Percentiles rank a stretch among this genome's conserved stretches.
These are phyloP conservation scores for Fusarium sp. DNA, from an alignment of 2,329 filamentous ascomycete species.

Conservation along the genomic window DNA sequence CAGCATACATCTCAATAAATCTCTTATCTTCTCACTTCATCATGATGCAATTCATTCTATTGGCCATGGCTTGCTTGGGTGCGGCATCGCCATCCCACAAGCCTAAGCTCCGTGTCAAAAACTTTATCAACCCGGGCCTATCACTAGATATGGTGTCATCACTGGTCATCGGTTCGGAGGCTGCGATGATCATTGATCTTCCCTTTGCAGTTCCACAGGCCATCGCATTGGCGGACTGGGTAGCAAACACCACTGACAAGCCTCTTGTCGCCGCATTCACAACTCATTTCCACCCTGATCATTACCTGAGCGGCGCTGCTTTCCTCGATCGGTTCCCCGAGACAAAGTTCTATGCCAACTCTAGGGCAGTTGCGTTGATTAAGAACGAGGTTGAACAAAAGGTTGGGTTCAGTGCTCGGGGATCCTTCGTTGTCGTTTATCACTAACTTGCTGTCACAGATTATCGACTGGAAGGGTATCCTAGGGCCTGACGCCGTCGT, in stretches of 20 bases:
- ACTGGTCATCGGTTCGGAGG: slow-evolving; percentile 25
- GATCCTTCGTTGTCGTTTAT: no score
- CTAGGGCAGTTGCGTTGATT: slow-evolving; percentile 8
- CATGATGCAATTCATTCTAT: no score
- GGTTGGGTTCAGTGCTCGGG: slow-evolving; percentile 17
- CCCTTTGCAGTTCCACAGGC: slow-evolving; percentile 18
- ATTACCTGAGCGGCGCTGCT: slow-evolving; percentile 15
- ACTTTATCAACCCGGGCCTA: slow-evolving; percentile 8
- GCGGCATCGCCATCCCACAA: neutral
- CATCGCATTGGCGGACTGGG: slow-evolving; percentile 15
- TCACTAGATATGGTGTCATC: slow-evolving; percentile 27
- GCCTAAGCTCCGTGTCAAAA: slow-evolving; percentile 6
- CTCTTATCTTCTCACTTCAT: no score
- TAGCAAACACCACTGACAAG: slow-evolving; percentile 22
- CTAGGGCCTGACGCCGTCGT: slow-evolving; percentile 8
- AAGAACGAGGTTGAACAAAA: slow-evolving; percentile 17
- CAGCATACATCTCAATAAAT: no score
- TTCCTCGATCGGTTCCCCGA: slow-evolving; percentile 22
- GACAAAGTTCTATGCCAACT: slow-evolving; percentile 17
- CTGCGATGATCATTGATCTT: slow-evolving; percentile 22
- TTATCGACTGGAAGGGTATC: neutral
- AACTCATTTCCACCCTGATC: slow-evolving; percentile 24
- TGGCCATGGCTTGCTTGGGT: no score
- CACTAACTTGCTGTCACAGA: neutral
- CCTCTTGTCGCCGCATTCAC: slow-evolving; percentile 26